phyloP scores from a whole-genome alignment of 2,329 filamentous ascomycete species.

The Diaporthe citriasiana region DNA sequence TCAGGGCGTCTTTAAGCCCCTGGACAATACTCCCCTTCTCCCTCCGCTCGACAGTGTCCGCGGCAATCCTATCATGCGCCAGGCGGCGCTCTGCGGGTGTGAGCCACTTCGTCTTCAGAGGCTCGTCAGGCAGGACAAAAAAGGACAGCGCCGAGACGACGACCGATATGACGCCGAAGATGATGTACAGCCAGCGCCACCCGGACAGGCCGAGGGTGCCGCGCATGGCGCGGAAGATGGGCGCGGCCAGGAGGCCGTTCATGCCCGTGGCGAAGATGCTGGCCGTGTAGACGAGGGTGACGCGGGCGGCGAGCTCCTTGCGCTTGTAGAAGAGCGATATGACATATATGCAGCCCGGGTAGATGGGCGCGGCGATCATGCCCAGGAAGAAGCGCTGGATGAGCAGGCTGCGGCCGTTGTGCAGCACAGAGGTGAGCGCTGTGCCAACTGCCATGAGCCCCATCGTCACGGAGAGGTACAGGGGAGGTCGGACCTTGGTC shows the following conservation, averaged over 20 bases:
- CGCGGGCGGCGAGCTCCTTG: constrained; percentile 13
- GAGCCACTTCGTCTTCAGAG: constrained; percentile 56
- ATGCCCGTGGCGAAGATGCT: constrained; percentile 26
- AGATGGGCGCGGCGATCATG: constrained; percentile 74
- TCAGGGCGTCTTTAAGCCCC: constrained; percentile 5
- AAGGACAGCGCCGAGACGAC: constrained; percentile 39
- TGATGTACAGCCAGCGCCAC: not conserved
- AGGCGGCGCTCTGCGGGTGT: constrained; percentile 57
- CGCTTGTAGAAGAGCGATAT: constrained; percentile 28
- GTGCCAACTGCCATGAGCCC: constrained; percentile 53
- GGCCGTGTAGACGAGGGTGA: constrained; percentile 20
- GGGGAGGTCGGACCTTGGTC: constrained; percentile 49
- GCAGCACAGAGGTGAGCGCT: not conserved
- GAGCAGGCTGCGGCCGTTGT: constrained; percentile 52
- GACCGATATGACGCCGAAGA: not conserved
- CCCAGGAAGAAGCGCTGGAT: constrained; percentile 63
- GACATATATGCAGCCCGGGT: constrained; percentile 45
- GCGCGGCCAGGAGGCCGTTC: constrained; percentile 12
- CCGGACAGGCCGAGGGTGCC: not conserved
- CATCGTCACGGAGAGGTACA: constrained; percentile 19
- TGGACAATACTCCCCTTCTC: not conserved
- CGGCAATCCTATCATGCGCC: constrained; percentile 48
- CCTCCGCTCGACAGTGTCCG: not conserved
- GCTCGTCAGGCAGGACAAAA: constrained; percentile 53
- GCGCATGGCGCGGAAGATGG: constrained; percentile 11